Evolutionary conservation across 2,329 filamentous ascomycete species (phyloP), one percentile per base, ranked within the genome.

Genomic region (Colletotrichum graminicola): DNA sequence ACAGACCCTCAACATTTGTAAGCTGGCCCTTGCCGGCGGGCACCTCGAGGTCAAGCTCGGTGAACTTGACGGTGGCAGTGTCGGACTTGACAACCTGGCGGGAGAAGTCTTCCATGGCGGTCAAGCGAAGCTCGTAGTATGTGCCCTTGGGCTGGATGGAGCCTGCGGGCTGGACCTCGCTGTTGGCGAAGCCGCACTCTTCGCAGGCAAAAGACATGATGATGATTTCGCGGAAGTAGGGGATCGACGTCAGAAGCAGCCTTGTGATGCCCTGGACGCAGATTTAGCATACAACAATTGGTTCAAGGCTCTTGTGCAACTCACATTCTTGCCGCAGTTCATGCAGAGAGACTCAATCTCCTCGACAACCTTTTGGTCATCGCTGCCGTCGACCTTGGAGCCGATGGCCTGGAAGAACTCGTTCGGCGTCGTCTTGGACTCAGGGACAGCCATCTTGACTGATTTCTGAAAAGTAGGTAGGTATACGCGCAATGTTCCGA

Each of bases 181-280:
- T 95, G 85, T 98, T 97, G 75, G 92, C 90, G 83, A 95, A 92
- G 79, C 91, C 86, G 84, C 96, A 99, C 82, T 98, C 90, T 7
- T 94, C 91, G 86, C 96, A 99, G 75, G 90, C 89, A 82, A 99
- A 99, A 73, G 95, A 98, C 91, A 98, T 97, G 81, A 99, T 90
- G 77, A 99, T 94, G 74, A 99, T 91, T 82, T 99, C 95, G 84
- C 94, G 94, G 86, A 99, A 99, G 87, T 94, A 98, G 21, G 96
- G 96, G 67, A 99, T 98, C 75, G 91, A 90, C 21, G 97, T 97
- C 66, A 99, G 90, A 54, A 99, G 90, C 29, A 99, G 89, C 71
- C 92, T 89, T 18, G 96, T 99, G 1, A 86, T 89, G 77, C 96
- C 96, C 93, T 97, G 49, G 14, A 59, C 26, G 5, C 4, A 39